Base-by-base conservation (phyloP, 78 protist genomes). In the Dictyostelium purpureum region DNA sequence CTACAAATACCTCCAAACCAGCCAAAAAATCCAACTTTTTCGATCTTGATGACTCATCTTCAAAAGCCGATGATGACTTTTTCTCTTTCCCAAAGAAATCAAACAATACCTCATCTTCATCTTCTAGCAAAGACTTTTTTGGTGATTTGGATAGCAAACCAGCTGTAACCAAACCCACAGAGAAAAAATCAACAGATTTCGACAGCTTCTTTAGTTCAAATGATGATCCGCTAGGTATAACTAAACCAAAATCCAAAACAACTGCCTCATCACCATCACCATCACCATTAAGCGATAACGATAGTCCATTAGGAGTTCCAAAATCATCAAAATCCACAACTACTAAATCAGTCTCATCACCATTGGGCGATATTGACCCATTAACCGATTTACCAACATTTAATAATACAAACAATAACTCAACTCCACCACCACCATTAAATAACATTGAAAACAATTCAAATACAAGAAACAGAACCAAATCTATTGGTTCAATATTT, bases 401-500 rank as follows among this genome's bases (percentile, higher is more conserved):
- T 31, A 56, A 47, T 24, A 52, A 61, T 0, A 43, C 28, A 16
- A 47, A 65, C 7, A 73, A 80, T 21, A 12, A 12, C 9, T 40
- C 66, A 16, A 14, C 87, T 21, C 69, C 89, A 38, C 75, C 59
- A 52, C 77, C 77, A 74, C 65, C 77, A 56, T 59, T 52, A 31
- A 45, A 43, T 18, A 38, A n/a, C 24, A 18, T 18, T 4, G 52
- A n/a, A 2, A 67, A 5, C 21, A 66, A 38, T 43, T n/a, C 77
- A 6, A n/a, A 7, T 31, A 71, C 54, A 47, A 52, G 38, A n/a
- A 9, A 7, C 5, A 69, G 59, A 81, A 42, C 65, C 1, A 85
- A 73, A 57, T 56, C 92, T 5, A 69, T 69, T 69, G 79, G 79
- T 38, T 81, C 89, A 66, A 66, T 81, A 18, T 81, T 81, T 69